Conservation (phyloP, 139 green algal genomes). For the Chlorella ohadii region DNA sequence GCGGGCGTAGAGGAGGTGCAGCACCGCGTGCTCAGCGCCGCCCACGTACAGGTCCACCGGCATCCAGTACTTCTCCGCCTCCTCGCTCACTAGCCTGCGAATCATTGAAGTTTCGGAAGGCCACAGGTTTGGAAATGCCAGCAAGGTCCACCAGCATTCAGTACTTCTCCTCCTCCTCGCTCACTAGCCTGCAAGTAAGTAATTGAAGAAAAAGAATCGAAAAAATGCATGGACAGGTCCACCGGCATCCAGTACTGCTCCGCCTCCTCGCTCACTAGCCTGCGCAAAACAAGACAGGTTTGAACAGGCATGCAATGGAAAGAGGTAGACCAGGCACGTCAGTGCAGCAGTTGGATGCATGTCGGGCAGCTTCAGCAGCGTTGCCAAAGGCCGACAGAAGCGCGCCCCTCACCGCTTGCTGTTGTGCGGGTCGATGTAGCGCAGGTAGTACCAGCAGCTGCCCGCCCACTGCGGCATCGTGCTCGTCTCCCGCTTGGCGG, state of each 20-base stretch:
- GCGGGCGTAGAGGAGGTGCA: slow-evolving; percentile 98
- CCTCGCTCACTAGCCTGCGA: slow-evolving; percentile 77
- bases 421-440: slow-evolving; percentile 95
- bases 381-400: too few relatives aligned
- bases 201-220: too few relatives aligned
- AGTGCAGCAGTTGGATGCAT: too few relatives aligned
- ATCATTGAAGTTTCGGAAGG: too few relatives aligned
- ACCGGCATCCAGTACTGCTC: slow-evolving; percentile 99
- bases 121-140: too few relatives aligned
- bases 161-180: too few relatives aligned
- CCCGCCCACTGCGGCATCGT: slow-evolving; percentile 98
- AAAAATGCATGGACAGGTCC: slow-evolving; percentile 99
- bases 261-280: slow-evolving; percentile 81
- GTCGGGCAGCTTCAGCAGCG: too few relatives aligned
- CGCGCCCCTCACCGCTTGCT: not conserved
- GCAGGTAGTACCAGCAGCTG: slow-evolving; percentile 98
- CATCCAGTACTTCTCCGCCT: slow-evolving; percentile 97
- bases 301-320: too few relatives aligned
- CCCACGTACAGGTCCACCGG: slow-evolving; percentile 99
- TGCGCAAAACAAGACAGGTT: too few relatives aligned
- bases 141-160: too few relatives aligned
- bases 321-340: too few relatives aligned
- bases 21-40: slow-evolving; percentile 97
- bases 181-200: too few relatives aligned
- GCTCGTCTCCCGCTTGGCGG: slow-evolving; percentile 86